A percentile compares a stretch with the other conserved stretches of the same genome.
Conservation (phyloP, 805 yeast genomes). For the Isabelozyma rhagii region DNA sequence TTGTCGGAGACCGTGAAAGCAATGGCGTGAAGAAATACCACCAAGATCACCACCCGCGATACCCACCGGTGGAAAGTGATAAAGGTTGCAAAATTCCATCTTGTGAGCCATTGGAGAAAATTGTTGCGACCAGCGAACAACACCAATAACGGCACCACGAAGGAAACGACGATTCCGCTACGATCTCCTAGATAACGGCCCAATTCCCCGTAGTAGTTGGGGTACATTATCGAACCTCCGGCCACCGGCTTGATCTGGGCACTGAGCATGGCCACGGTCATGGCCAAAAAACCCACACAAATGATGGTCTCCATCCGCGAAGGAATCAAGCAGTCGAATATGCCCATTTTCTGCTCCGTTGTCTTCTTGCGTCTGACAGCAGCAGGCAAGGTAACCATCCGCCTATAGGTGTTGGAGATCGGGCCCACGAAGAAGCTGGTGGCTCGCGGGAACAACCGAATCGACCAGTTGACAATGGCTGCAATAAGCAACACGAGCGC, state of each 20-base stretch:
- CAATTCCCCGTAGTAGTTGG: slow-evolving; percentile 14
- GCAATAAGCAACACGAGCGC: slow-evolving; percentile 40
- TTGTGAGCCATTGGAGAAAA: slow-evolving; percentile 52
- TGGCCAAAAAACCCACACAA: slow-evolving; percentile 18
- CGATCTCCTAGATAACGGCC: slow-evolving; percentile 13
- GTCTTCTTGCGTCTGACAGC: slow-evolving; percentile 13
- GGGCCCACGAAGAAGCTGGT: slow-evolving; percentile 26
- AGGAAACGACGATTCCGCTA: slow-evolving; percentile 36
- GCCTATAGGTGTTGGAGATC: slow-evolving; percentile 20
- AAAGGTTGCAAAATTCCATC: slow-evolving; percentile 56
- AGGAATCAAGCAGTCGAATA: slow-evolving; percentile 23
- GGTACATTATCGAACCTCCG: slow-evolving; percentile 22
- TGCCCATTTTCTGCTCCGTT: slow-evolving; percentile 6
- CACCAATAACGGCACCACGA: slow-evolving; percentile 51
- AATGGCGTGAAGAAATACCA: slow-evolving; percentile 51
- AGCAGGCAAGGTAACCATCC: slow-evolving; percentile 30
- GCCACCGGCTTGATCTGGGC: slow-evolving; percentile 13
- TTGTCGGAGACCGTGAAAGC: slow-evolving; percentile 45
- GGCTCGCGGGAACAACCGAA: slow-evolving; percentile 36
- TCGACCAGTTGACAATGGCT: slow-evolving; percentile 39
- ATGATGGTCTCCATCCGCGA: slow-evolving; percentile 24
- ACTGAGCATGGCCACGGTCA: slow-evolving; percentile 21
- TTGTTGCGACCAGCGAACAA: slow-evolving; percentile 68
- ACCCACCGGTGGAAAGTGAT: slow-evolving; percentile 60
- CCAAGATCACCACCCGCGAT: slow-evolving; percentile 45